Conservation (phyloP, 345 rosid genomes). For the Populus simonii region DNA sequence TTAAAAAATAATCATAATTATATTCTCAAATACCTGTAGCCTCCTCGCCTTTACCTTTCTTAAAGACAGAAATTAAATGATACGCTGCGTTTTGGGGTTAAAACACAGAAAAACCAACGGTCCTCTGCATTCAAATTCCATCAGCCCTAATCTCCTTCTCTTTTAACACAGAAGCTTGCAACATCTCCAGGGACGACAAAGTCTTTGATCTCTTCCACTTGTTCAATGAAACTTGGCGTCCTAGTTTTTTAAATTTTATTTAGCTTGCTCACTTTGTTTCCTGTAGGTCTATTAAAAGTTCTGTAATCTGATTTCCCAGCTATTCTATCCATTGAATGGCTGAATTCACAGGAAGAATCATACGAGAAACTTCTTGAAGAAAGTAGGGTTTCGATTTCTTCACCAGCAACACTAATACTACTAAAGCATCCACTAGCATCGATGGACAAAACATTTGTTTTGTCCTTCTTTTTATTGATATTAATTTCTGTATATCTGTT, state of each 20-base stretch:
- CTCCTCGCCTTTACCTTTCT: no score
- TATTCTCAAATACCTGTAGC: no score
- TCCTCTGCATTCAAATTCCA: no score
- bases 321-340: not conserved
- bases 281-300: not conserved
- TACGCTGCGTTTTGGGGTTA: no score
- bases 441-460: not conserved
- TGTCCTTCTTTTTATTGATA: not conserved
- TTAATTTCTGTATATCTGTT: not conserved
- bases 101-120: no score
- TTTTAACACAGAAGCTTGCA: no score
- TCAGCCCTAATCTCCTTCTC: no score
- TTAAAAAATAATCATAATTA: no score
- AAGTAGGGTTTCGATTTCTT: slow-evolving; percentile 18
- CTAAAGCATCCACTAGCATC: slow-evolving; percentile 16
- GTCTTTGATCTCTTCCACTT: slow-evolving; percentile 4
- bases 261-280: slow-evolving; percentile 1
- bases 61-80: no score
- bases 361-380: slow-evolving; percentile 31
- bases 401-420: slow-evolving; percentile 1
- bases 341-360: slow-evolving; percentile 20
- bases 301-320: not conserved
- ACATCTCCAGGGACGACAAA: not conserved
- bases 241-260: slow-evolving; percentile 7
- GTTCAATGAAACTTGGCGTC: slow-evolving; percentile 17